Conservation (phyloP, 1,284 basidiomycete species). For the Naganishia albida region DNA sequence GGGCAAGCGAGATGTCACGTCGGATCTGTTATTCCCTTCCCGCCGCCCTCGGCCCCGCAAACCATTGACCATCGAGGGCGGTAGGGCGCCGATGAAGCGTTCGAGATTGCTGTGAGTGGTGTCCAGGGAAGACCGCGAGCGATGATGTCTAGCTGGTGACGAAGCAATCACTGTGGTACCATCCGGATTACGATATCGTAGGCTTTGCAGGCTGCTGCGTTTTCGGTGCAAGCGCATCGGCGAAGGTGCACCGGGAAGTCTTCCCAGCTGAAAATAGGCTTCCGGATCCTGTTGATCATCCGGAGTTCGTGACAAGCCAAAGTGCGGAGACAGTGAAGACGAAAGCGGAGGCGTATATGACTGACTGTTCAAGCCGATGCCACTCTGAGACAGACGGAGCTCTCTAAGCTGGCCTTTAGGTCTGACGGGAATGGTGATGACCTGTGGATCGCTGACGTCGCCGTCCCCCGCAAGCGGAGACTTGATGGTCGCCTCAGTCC, state of each 20-base stretch:
- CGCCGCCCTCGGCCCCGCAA: neutral
- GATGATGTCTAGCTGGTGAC: conserved; percentile 21
- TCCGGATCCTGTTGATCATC: conserved; percentile 7
- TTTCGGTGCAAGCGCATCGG: conserved; percentile 23
- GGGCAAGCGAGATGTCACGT: neutral
- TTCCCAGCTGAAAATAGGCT: neutral
- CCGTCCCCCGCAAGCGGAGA: neutral
- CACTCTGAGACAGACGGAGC: conserved; percentile 17
- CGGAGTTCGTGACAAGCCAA: conserved; percentile 9
- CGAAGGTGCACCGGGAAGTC: neutral
- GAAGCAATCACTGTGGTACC: conserved; percentile 15
- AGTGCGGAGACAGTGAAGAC: conserved; percentile 14
- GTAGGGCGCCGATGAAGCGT: conserved; percentile 6
- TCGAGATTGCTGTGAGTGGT: neutral
- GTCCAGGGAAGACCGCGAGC: conserved; percentile 14
- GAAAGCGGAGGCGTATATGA: neutral
- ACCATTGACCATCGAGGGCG: conserved; percentile 15
- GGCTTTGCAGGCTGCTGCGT: conserved; percentile 28
- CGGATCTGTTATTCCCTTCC: neutral
- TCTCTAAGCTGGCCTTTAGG: conserved; percentile 21
- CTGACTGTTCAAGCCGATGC: conserved; percentile 4
- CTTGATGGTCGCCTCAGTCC: neutral
- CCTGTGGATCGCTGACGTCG: neutral
- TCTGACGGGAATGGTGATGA: conserved; percentile 1
- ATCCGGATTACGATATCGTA: conserved; percentile 26